phyloP scores from a whole-genome alignment of 257 asterid genomes.

The Jasminum sambac region DNA sequence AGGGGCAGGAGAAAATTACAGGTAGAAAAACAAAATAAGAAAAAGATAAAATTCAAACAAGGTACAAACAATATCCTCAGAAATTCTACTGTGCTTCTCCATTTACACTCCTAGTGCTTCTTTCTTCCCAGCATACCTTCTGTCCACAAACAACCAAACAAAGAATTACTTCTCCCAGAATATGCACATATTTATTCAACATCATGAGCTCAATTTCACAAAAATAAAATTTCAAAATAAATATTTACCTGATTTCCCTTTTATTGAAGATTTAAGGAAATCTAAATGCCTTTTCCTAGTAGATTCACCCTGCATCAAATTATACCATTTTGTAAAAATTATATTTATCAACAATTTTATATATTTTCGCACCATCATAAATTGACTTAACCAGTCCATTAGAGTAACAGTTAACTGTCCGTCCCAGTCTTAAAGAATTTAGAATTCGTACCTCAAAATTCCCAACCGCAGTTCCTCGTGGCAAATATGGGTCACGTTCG shows the following conservation, averaged over 20 bases:
- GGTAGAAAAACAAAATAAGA: slow-evolving; percentile 45
- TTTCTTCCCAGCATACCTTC: slow-evolving; percentile 62
- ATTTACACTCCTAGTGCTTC: slow-evolving; percentile 39
- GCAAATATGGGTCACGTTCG: slow-evolving; percentile 36
- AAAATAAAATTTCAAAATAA: not conserved
- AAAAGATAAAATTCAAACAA: slow-evolving; percentile 33
- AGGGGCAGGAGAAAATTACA: slow-evolving; percentile 43
- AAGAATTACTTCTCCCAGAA: not conserved
- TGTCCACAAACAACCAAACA: slow-evolving; percentile 26
- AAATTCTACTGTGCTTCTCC: slow-evolving; percentile 38
- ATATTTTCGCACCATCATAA: too few species aligned
- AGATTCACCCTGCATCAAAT: slow-evolving; percentile 33
- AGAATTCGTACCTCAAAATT: slow-evolving; percentile 46
- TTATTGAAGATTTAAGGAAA: slow-evolving; percentile 49
- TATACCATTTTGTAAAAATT: not conserved
- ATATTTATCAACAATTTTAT: not conserved
- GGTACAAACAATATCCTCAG: slow-evolving; percentile 44
- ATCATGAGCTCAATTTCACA: not conserved
- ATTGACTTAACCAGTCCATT: too few species aligned
- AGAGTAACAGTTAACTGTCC: too few species aligned
- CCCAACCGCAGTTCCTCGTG: slow-evolving; percentile 40
- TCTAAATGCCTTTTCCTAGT: slow-evolving; percentile 46
- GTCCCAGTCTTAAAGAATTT: too few species aligned
- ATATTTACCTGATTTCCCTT: slow-evolving; percentile 53
- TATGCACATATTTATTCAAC: too few species aligned